A percentile compares a stretch with the other conserved stretches of the same genome.
phyloP scores from a whole-genome alignment of 106 monocot species.

The Dioscorea dumetorum region DNA sequence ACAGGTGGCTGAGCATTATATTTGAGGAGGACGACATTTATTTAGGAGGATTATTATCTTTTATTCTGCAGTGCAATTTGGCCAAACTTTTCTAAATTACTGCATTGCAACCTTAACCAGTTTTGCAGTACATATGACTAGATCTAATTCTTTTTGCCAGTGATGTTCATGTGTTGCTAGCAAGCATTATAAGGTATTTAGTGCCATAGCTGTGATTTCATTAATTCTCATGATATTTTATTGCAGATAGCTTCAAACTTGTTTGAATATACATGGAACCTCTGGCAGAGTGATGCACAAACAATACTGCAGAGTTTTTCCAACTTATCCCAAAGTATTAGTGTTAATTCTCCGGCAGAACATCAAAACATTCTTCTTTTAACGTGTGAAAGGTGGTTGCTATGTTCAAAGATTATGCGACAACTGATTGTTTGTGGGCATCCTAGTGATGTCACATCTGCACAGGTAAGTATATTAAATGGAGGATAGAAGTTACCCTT shows the following conservation, averaged over 20 bases:
- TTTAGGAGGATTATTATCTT: too few relatives aligned
- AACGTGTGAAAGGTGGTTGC: slow-evolving; percentile 84
- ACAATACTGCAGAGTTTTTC: slow-evolving; percentile 68
- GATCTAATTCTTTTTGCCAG: too few relatives aligned
- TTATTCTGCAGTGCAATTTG: too few relatives aligned
- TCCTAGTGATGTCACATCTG: slow-evolving; percentile 67
- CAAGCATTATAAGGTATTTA: too few relatives aligned
- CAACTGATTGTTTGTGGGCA: slow-evolving; percentile 78
- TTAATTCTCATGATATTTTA: background rate
- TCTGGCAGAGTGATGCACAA: slow-evolving; percentile 86
- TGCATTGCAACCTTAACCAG: too few relatives aligned
- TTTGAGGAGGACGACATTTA: too few relatives aligned
- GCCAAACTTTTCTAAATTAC: too few relatives aligned
- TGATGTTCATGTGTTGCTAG: too few relatives aligned
- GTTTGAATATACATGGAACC: slow-evolving; percentile 83
- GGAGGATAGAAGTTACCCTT: too few relatives aligned
- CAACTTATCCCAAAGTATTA: slow-evolving; percentile 30
- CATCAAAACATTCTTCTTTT: slow-evolving; percentile 56
- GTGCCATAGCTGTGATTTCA: too few relatives aligned
- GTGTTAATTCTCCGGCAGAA: slow-evolving; percentile 30
- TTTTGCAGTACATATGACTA: too few relatives aligned
- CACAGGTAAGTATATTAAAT: slow-evolving; percentile 43
- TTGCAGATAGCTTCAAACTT: slow-evolving; percentile 76
- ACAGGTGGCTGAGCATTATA: too few relatives aligned
- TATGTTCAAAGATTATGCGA: slow-evolving; percentile 75